Evolutionary conservation across 768 basidiomycete genomes (phyloP), one percentile per base, ranked within the genome.

Genomic region (Psilocybe sp.): DNA sequence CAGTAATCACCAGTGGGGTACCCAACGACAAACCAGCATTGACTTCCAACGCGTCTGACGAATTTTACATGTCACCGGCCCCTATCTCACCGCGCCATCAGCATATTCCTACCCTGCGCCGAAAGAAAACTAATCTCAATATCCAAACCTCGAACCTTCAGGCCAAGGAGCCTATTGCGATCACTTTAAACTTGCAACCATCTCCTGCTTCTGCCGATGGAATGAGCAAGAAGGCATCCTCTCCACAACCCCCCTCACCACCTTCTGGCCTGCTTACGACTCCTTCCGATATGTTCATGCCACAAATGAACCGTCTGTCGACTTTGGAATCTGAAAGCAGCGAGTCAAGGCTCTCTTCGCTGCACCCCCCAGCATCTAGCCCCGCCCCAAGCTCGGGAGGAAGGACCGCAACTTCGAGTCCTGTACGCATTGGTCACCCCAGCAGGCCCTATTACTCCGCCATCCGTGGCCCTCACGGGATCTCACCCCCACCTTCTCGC

Each of bases 361-460:
- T 28, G 23, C 23, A 28, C 23, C 23, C 23, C 62, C 65, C 31
- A 60, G 61, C 36, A 50, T 56, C 16, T 31, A 36, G 58, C 67
- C 51, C 9, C 20, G 23, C 23, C 23, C 23, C 23, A 7, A 28
- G 23, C 7, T 4, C 23, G 3, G 23, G 23, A 28, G 23, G 23
- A 28, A 3, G 23, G 8, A 46, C 15, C 40, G 37, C 55, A 49
- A 32, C 64, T 68, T 44, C 53, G 10, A 57, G 59, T 32, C 55
- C 55, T 1, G 53, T 60, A 2, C 76, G 73, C 7, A 64, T 81
- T 23, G 80, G 80, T 1, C 77, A 77, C 53, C 79, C 80, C 10
- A 73, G 63, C 45, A 69, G 80, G 15, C 80, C 80, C 11, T 79
- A 79, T 56, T 82, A 81, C 60, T 70, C 73, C 18, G 80, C 73